Evolutionary conservation across 495 filamentous ascomycete species (phyloP).

Genomic region (Aspergillus asperescens): DNA sequence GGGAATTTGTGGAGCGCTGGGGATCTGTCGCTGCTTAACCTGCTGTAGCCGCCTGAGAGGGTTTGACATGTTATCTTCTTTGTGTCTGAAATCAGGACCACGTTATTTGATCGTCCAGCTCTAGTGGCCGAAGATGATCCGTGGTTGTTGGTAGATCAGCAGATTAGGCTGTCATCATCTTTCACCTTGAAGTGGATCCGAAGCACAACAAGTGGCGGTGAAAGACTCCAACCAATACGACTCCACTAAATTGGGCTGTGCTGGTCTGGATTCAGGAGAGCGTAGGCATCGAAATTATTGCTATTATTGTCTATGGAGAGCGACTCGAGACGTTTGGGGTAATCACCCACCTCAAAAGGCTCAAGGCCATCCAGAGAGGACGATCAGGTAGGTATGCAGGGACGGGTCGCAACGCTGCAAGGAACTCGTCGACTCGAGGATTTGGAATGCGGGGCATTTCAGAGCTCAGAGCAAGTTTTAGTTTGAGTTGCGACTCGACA

Average conservation of each 20-base stretch:
- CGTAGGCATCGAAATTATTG: not conserved
- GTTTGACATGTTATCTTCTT: too few relatives aligned
- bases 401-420: not conserved
- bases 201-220: not conserved
- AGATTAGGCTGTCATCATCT: not conserved
- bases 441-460: not conserved
- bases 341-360: not conserved
- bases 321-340: not conserved
- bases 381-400: not conserved
- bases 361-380: not conserved
- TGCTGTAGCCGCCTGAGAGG: constrained; percentile 23
- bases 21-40: constrained; percentile 33
- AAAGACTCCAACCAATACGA: not conserved
- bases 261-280: not conserved
- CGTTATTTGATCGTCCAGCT: not conserved
- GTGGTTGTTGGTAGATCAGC: not conserved
- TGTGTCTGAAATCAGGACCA: too few relatives aligned
- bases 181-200: not conserved
- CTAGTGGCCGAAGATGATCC: not conserved
- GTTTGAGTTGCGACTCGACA: too few relatives aligned
- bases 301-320: not conserved
- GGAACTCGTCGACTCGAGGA: not conserved
- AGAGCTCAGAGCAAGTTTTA: too few relatives aligned
- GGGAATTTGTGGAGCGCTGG: constrained; percentile 33
- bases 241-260: not conserved